Evolutionary conservation across 805 yeast species (phyloP).

Genomic region (Blastobotrys muscicola): DNA sequence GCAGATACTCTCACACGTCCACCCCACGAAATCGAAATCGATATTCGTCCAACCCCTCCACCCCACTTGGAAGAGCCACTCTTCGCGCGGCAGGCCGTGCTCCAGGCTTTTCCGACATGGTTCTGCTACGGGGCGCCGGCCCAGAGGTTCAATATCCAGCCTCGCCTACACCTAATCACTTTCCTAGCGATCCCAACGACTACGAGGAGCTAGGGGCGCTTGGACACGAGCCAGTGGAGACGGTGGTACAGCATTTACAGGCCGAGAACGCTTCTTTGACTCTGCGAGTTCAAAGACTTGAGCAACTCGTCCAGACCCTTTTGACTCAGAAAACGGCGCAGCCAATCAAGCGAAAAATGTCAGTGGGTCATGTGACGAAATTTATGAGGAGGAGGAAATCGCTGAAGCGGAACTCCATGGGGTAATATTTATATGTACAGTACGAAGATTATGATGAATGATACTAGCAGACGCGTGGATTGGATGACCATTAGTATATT

Average conservation of each 20-base stretch:
- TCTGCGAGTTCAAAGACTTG: slow-evolving; percentile 1
- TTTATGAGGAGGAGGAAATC: no score
- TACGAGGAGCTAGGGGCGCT: no score
- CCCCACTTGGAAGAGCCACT: background rate
- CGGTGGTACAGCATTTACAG: no score
- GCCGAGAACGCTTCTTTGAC: background rate
- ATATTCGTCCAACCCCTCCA: background rate
- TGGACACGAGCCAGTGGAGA: no score
- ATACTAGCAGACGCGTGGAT: no score
- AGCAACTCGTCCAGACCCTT: background rate
- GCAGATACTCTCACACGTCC: no score
- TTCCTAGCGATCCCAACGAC: no score
- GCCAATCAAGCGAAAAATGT: background rate
- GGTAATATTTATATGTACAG: no score
- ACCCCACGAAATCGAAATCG: background rate
- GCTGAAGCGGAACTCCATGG: no score
- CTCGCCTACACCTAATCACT: slow-evolving; percentile 7
- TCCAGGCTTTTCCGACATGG: slow-evolving; percentile 4
- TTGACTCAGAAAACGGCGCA: background rate
- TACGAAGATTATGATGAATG: no score
- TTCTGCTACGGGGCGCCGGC: slow-evolving; percentile 6
- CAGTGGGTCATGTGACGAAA: background rate
- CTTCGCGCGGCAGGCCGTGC: background rate
- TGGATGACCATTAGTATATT: no score
- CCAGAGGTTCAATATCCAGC: slow-evolving; percentile 8